Conservation (phyloP, 352 stramenopile species). For the Halophytophthora polymorphica region DNA sequence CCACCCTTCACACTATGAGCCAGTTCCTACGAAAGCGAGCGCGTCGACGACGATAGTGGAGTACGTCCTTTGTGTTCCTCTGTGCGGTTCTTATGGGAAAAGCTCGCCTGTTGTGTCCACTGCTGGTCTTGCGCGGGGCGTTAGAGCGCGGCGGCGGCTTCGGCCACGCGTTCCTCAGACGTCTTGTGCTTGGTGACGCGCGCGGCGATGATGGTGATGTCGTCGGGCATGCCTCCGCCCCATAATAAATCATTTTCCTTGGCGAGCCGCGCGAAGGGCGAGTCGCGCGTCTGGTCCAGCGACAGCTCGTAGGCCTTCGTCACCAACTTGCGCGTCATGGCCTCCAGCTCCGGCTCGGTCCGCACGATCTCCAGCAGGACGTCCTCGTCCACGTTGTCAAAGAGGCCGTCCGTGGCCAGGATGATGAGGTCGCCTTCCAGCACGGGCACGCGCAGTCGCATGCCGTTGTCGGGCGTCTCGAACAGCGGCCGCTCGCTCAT, state of each 20-base stretch:
- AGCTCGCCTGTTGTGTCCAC: no score
- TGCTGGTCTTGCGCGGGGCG: no score
- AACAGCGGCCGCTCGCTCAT: conserved; percentile 87
- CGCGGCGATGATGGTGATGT: conserved; percentile 81
- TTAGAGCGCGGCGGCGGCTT: conserved; percentile 14
- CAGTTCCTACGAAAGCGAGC: no score
- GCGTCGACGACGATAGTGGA: no score
- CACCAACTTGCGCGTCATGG: conserved; percentile 79
- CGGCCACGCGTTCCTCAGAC: conserved; percentile 23
- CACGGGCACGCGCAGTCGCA: conserved; percentile 92
- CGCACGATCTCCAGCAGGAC: conserved; percentile 72
- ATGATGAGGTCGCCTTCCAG: conserved; percentile 94
- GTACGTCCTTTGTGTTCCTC: no score
- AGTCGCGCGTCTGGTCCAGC: conserved; percentile 89
- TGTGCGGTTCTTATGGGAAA: no score
- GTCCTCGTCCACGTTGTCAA: conserved; percentile 94
- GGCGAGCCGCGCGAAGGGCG: conserved; percentile 94
- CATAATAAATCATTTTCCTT: conserved; percentile 99
- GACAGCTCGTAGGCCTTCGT: conserved; percentile 90
- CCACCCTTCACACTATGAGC: no score
- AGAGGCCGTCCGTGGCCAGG: conserved; percentile 95
- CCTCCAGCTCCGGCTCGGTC: conserved; percentile 52
- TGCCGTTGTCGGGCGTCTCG: conserved; percentile 88
- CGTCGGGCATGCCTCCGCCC: conserved; percentile 91
- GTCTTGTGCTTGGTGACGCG: conserved; percentile 52